Percentiles rank a stretch among this genome's conserved stretches.
Conservation (phyloP, 345 rosid genomes). For the Citrus mangshanensis region DNA sequence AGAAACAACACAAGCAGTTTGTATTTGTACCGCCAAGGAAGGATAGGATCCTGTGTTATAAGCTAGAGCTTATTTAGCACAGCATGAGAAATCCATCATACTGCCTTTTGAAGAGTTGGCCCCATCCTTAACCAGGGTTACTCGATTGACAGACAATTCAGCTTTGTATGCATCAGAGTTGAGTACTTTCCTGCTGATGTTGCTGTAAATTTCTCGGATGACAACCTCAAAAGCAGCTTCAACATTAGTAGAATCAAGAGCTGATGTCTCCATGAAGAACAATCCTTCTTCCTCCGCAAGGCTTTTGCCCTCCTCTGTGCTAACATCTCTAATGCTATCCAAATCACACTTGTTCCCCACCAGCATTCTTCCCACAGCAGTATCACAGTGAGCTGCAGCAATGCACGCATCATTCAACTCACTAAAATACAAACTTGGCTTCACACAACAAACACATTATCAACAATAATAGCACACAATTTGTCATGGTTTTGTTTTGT, state of each 20-base stretch:
- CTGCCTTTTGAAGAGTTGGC: slow-evolving; percentile 30
- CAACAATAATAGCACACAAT: no score
- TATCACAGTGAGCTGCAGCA: slow-evolving; percentile 78
- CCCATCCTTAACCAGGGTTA: slow-evolving; percentile 48
- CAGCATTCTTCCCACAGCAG: slow-evolving; percentile 69
- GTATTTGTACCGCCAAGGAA: background rate
- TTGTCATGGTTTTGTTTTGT: no score
- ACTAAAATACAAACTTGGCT: no score
- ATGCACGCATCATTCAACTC: background rate
- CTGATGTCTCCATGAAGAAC: slow-evolving; percentile 96
- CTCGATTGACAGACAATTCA: slow-evolving; percentile 57
- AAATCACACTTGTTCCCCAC: slow-evolving; percentile 95
- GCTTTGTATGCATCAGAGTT: slow-evolving; percentile 59
- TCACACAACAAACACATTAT: no score
- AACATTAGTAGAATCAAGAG: slow-evolving; percentile 81
- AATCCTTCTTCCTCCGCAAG: slow-evolving; percentile 78
- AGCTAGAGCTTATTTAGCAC: slow-evolving; percentile 27
- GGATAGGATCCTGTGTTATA: background rate
- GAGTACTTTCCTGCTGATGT: slow-evolving; percentile 58
- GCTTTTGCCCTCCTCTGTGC: slow-evolving; percentile 65
- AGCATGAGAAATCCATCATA: slow-evolving; percentile 39
- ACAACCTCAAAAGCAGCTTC: slow-evolving; percentile 87
- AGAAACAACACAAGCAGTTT: background rate
- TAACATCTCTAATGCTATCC: slow-evolving; percentile 71
- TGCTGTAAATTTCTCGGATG: slow-evolving; percentile 73